These are phyloP conservation scores for Colletotrichum sp. DNA, from an alignment of 2,329 filamentous ascomycete species.

Conservation along the genomic window DNA sequence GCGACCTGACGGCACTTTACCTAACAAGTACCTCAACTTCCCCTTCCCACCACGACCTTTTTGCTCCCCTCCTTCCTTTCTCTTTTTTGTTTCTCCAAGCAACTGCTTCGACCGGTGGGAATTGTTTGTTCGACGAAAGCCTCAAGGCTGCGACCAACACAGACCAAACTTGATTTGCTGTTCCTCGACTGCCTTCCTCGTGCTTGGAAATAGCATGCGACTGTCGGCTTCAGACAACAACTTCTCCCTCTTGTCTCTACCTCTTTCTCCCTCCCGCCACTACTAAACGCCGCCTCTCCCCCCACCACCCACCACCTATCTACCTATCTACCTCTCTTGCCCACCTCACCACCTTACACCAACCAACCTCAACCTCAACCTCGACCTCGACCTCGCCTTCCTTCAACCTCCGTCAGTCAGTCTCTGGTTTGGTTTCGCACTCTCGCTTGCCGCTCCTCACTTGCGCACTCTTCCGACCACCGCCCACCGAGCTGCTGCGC, in stretches of 20 bases:
- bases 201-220: slow-evolving; percentile 17
- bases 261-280: not conserved
- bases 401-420: not conserved
- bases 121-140: slow-evolving; percentile 18
- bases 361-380: not conserved
- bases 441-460: slow-evolving; percentile 20
- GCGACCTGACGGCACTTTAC: slow-evolving; percentile 10
- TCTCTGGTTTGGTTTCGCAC: not conserved
- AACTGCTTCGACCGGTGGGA: slow-evolving; percentile 21
- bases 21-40: slow-evolving; percentile 21
- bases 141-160: not conserved
- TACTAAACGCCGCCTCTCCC: slow-evolving; percentile 13
- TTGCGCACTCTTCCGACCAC: not conserved
- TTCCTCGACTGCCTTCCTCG: not conserved
- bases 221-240: slow-evolving; percentile 14
- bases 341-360: slow-evolving; percentile 17
- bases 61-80: not conserved
- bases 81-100: slow-evolving; percentile 13
- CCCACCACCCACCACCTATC: not conserved
- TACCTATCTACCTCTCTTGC: slow-evolving; percentile 1
- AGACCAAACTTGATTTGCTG: not conserved
- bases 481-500: slow-evolving; percentile 10
- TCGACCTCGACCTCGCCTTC: not conserved
- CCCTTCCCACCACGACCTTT: slow-evolving; percentile 14
- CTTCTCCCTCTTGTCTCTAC: slow-evolving; percentile 12